These are phyloP conservation scores for Berkeleyomyces rouxiae DNA, from an alignment of 2,329 filamentous ascomycete species.

Conservation along the genomic window DNA sequence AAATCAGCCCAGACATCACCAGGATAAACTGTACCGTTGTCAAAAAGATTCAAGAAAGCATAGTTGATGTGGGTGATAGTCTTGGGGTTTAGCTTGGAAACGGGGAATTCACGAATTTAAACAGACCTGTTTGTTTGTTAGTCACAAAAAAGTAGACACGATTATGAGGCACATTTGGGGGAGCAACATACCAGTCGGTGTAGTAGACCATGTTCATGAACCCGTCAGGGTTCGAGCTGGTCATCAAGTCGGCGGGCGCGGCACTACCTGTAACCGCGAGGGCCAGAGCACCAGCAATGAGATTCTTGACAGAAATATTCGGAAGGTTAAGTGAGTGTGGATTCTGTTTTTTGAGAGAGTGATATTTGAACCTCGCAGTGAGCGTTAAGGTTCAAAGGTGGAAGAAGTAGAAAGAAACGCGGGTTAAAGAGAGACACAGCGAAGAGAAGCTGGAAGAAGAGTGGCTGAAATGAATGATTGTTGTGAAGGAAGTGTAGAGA, in stretches of 20 bases:
- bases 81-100: constrained; percentile 49
- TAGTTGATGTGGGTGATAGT: constrained; percentile 66
- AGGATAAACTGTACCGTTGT: constrained; percentile 56
- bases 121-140: constrained; percentile 36
- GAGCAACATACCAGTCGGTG: constrained; percentile 9
- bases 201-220: constrained; percentile 14
- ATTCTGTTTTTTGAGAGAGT: not conserved
- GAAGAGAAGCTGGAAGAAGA: not conserved
- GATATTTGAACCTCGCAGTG: not conserved
- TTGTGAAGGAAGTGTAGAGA: not conserved
- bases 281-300: constrained; percentile 8
- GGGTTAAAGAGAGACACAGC: not conserved
- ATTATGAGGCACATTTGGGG: not conserved
- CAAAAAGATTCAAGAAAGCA: constrained; percentile 60
- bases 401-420: not conserved
- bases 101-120: constrained; percentile 58
- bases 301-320: constrained; percentile 1
- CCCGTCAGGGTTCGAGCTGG: not conserved
- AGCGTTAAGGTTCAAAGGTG: not conserved
- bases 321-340: not conserved
- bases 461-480: not conserved
- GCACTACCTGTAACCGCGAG: not conserved
- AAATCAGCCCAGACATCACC: constrained; percentile 54
- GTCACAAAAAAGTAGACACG: not conserved
- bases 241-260: not conserved